A percentile compares a stretch with the other conserved stretches of the same genome.
Evolutionary conservation across 2,329 filamentous ascomycete genomes (phyloP).

Genomic region (Tricladium varicosporioides): DNA sequence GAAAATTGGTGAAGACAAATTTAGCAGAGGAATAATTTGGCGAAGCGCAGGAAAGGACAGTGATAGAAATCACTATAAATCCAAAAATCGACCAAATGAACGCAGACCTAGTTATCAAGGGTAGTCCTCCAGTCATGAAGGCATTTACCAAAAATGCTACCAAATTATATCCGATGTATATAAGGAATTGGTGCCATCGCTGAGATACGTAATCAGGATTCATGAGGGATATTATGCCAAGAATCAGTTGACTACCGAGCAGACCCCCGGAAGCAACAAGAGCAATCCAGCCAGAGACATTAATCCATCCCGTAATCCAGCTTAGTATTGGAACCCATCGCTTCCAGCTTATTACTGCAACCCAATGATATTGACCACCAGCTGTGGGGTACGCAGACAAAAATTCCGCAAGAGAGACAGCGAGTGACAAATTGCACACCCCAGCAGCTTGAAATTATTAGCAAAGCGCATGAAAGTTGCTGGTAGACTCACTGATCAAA

Average conservation of each 20-base stretch:
- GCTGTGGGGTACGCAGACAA: slow-evolving; percentile 54
- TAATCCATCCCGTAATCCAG: slow-evolving; percentile 48
- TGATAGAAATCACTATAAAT: slow-evolving; percentile 50
- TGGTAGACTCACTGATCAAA: slow-evolving; percentile 44
- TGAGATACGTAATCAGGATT: slow-evolving; percentile 48
- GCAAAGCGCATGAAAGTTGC: slow-evolving; percentile 43
- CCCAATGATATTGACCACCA: slow-evolving; percentile 57
- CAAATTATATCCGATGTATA: slow-evolving; percentile 49
- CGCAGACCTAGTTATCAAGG: slow-evolving; percentile 47
- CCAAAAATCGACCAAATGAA: slow-evolving; percentile 52
- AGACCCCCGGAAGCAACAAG: slow-evolving; percentile 54
- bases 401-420: slow-evolving; percentile 57
- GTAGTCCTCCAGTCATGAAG: slow-evolving; percentile 47
- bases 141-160: slow-evolving; percentile 47
- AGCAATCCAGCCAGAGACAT: slow-evolving; percentile 40
- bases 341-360: slow-evolving; percentile 52
- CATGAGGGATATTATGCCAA: slow-evolving; percentile 51
- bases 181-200: slow-evolving; percentile 53
- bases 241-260: slow-evolving; percentile 51
- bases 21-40: slow-evolving; percentile 47
- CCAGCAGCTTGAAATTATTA: slow-evolving; percentile 53
- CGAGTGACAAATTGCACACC: slow-evolving; percentile 49
- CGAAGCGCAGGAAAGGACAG: slow-evolving; percentile 51
- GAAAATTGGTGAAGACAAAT: slow-evolving; percentile 54
- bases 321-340: slow-evolving; percentile 41